Base-by-base conservation (phyloP, 495 filamentous ascomycete species). In the Pyrenula massariospora region DNA sequence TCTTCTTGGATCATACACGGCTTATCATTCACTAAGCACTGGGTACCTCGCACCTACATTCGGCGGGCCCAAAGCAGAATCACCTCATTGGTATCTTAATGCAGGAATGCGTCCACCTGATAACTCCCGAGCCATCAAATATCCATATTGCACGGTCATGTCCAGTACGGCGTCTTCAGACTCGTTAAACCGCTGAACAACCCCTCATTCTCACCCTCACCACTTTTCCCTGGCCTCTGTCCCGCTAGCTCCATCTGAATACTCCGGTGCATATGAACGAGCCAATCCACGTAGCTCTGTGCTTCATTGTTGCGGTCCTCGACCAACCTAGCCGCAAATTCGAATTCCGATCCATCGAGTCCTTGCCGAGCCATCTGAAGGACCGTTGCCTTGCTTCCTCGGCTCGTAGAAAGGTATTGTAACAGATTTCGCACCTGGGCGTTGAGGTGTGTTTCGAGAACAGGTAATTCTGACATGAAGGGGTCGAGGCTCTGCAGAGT, bases 291-390 rank as follows among this genome's bases (percentile, higher is more conserved):
- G 72, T 99, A 97, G 62, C 86, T 92, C 69, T 92, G 89, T 25
- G 93, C 93, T 70, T 99, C 93, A 60, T 94, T 95, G 69, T 97
- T 97, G 60, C 93, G 80, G 66, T 99, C 93, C 72, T 99, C 93
- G 53, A 95, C 81, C 60, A 99, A 70, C 67, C 91, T 72, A 48
- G 90, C 74, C 48, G 94, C 93, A 72, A 96, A 99, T 70, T 99
- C 93, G 60, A 88, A 96, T 70, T 99, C 93, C 1, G 91, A 89
- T 0, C 93, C 93, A 63, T 99, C 93, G 1, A 97, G 74, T 0
- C 91, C 91, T 71, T 99, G 93, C 23, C 93, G 77, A 5, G 93
- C 93, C 23, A 99, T 68, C 71, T 99, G 93, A 53, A 99, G 80
- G 11, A 88, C 87, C 55, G 95, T 72, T 15, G 85, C 88, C 72